These are phyloP conservation scores for Acanthamoeba pearcei DNA, from an alignment of 208 protist genomes.

Conservation along the genomic window DNA sequence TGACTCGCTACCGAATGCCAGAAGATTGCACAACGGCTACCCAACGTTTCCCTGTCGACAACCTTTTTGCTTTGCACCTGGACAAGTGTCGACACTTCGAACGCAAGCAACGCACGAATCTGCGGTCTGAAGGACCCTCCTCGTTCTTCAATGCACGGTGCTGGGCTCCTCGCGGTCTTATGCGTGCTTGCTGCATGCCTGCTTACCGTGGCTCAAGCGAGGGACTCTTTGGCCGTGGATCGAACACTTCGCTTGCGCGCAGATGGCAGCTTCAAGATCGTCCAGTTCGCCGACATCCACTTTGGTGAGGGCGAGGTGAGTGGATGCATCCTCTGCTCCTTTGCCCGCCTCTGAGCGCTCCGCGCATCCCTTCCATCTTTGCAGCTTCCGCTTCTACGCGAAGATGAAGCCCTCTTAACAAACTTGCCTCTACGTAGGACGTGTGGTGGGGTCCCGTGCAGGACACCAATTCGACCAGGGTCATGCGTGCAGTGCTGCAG, in stretches of 20 bases:
- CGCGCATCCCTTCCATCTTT: not conserved
- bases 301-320: slow-evolving; percentile 78
- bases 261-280: slow-evolving; percentile 78
- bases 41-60: too few relatives aligned
- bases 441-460: slow-evolving; percentile 75
- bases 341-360: not conserved
- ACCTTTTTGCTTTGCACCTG: too few relatives aligned
- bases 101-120: too few relatives aligned
- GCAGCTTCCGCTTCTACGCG: too few relatives aligned
- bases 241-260: slow-evolving; percentile 34
- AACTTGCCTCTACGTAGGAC: not conserved
- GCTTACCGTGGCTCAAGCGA: not conserved
- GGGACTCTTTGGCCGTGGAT: not conserved
- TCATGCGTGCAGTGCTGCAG: slow-evolving; percentile 37
- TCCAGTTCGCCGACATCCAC: slow-evolving; percentile 81
- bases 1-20: too few relatives aligned
- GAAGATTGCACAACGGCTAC: too few relatives aligned
- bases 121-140: too few relatives aligned
- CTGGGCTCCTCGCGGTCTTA: too few relatives aligned
- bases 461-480: slow-evolving; percentile 65
- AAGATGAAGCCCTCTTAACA: too few relatives aligned
- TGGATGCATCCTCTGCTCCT: not conserved
- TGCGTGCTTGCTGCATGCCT: not conserved
- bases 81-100: too few relatives aligned
- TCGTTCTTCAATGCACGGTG: too few relatives aligned